Conservation (phyloP, 208 protist genomes). For the Acanthamoeba rhysodes region DNA sequence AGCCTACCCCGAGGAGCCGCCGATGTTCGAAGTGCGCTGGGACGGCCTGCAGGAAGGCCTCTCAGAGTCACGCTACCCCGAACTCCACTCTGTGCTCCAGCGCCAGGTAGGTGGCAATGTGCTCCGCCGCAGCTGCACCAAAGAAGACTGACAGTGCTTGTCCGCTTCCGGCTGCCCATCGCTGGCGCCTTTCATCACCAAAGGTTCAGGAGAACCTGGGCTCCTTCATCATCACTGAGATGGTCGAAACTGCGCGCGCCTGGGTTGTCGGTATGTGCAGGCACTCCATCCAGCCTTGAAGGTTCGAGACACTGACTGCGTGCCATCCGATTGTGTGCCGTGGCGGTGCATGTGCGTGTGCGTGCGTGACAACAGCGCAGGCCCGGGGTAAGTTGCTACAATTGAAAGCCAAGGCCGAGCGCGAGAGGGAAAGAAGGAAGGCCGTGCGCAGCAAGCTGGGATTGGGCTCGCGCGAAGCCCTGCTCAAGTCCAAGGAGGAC, state of each 20-base stretch:
- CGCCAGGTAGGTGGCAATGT: neutral
- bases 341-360: neutral
- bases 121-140: too few species aligned
- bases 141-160: neutral
- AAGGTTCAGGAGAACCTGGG: neutral
- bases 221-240: constrained; percentile 7
- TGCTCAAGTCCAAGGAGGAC: constrained; percentile 44
- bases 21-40: neutral
- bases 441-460: neutral
- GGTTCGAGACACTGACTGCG: too few species aligned
- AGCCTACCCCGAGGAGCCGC: constrained; percentile 19
- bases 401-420: neutral
- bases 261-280: neutral
- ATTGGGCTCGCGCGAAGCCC: neutral
- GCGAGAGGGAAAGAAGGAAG: neutral
- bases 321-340: too few species aligned
- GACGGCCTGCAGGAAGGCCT: constrained; percentile 6
- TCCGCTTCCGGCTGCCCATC: too few species aligned
- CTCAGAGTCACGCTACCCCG: constrained; percentile 14
- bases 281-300: too few species aligned
- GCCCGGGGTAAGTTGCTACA: neutral
- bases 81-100: neutral
- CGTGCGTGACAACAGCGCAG: neutral
- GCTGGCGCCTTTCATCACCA: too few species aligned
- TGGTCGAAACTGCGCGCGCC: neutral